Base-by-base conservation (phyloP, 768 basidiomycete genomes). In the Solioccasus polychromus region DNA sequence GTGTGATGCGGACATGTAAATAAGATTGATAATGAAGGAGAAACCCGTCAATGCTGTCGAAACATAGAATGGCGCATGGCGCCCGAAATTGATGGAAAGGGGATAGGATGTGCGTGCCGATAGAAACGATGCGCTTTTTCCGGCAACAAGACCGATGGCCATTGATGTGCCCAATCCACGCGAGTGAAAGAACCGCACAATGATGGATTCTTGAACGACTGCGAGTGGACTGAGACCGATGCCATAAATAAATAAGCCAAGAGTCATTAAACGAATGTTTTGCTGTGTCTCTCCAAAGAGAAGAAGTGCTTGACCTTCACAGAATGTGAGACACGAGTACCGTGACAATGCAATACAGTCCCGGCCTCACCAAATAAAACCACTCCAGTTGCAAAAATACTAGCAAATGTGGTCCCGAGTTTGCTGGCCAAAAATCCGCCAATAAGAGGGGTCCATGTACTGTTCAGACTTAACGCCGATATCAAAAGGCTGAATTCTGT, bases 151-250 rank as follows among this genome's bases (percentile, higher is more conserved):
- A 18, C 89, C 90, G n/a, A 91, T 72, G 0, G 88, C 88, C 68
- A 92, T 79, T 2, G 85, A 85, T 8, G 83, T 70, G 2, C 85
- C 89, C 1, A 91, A 71, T 2, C 85, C 85, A 59, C 82, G 85
- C 1, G 81, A 77, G 51, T 77, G 79, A 71, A 89, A 91, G 68
- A 87, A 87, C 20, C 84, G 83, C 34, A 89, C 84, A 41, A 92
- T 87, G 52, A 90, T 89, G 6, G 84, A 84, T 63, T 92, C 89
- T 68, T 87, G 90, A 2, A 86, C 82, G 7, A 92, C 89, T 1
- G 88, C 81, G 6, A 92, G 70, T 1, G 90, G 90, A 53, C 85
- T 83, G 35, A 88, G 73, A 3, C 88, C 89, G 3, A 91, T 68
- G 7, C 89, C 90, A 56, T 87, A 91, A 34, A 89, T 67, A 53